Evolutionary conservation across 805 yeast genomes (phyloP).

Genomic region (Grigorovia humatica): DNA sequence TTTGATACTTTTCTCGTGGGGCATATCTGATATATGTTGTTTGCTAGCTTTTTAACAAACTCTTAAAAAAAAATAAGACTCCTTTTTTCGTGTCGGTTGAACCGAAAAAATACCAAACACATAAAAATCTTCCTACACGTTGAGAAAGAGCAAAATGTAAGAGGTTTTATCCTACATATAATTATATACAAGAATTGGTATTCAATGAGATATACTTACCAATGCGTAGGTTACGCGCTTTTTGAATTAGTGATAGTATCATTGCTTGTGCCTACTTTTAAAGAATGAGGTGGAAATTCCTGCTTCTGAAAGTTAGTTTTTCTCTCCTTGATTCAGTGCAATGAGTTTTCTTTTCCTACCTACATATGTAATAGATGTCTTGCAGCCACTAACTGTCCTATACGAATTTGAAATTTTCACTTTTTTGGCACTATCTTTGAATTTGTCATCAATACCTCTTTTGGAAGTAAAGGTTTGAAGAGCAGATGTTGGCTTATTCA

Average conservation of each 20-base stretch:
- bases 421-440: slow-evolving; percentile 33
- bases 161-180: no score
- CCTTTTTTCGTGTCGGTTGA: no score
- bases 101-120: no score
- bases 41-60: no score
- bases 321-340: slow-evolving; percentile 15
- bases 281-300: neutral
- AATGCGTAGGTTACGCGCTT: no score
- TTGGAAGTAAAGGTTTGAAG: slow-evolving; percentile 37
- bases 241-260: no score
- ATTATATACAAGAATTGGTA: no score
- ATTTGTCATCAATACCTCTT: slow-evolving; percentile 30
- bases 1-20: neutral
- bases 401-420: slow-evolving; percentile 46
- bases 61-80: no score
- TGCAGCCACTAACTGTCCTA: slow-evolving; percentile 44
- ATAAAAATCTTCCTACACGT: no score
- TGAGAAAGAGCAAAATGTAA: no score
- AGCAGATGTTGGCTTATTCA: slow-evolving; percentile 33
- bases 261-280: neutral
- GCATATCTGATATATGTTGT: neutral
- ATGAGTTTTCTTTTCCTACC: slow-evolving; percentile 30
- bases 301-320: neutral
- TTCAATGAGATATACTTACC: no score
- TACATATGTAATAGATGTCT: slow-evolving; percentile 48